phyloP scores from a whole-genome alignment of 768 basidiomycete species.

The Auriscalpium vulgare region DNA sequence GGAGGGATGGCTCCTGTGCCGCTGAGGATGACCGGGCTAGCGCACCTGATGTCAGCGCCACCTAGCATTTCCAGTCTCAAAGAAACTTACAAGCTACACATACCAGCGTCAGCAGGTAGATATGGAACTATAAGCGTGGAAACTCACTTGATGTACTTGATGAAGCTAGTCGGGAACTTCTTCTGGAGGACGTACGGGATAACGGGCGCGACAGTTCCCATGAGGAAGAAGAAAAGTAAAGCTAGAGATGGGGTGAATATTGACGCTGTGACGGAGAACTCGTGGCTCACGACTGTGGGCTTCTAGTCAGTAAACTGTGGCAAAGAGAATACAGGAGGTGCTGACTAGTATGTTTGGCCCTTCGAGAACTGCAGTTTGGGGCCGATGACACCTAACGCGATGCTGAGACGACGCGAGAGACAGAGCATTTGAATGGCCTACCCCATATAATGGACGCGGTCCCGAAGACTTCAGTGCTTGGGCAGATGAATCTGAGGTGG shows the following conservation, averaged over 20 bases:
- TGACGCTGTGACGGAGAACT: neutral
- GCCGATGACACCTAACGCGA: slow-evolving; percentile 59
- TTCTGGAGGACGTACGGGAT: slow-evolving; percentile 40
- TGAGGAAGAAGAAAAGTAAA: slow-evolving; percentile 68
- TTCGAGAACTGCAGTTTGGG: slow-evolving; percentile 38
- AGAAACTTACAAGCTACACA: slow-evolving; percentile 10
- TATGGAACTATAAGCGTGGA: neutral
- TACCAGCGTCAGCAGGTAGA: neutral
- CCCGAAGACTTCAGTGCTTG: slow-evolving; percentile 38
- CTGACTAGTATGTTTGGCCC: slow-evolving; percentile 28
- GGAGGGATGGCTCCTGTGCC: slow-evolving; percentile 34
- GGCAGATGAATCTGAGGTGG: slow-evolving; percentile 2
- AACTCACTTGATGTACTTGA: slow-evolving; percentile 51
- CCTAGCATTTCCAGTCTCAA: no score
- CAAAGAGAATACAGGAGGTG: neutral
- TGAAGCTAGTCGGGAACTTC: slow-evolving; percentile 10
- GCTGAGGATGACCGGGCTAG: slow-evolving; percentile 32
- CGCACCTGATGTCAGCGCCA: neutral
- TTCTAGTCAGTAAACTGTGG: neutral
- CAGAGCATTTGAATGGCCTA: slow-evolving; percentile 29
- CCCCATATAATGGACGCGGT: slow-evolving; percentile 34
- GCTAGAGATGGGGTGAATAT: slow-evolving; percentile 5
- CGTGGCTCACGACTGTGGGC: neutral
- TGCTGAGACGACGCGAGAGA: neutral
- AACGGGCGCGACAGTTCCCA: slow-evolving; percentile 57